phyloP scores from a whole-genome alignment of 2,329 filamentous ascomycete species.

The Talaromyces sp. region DNA sequence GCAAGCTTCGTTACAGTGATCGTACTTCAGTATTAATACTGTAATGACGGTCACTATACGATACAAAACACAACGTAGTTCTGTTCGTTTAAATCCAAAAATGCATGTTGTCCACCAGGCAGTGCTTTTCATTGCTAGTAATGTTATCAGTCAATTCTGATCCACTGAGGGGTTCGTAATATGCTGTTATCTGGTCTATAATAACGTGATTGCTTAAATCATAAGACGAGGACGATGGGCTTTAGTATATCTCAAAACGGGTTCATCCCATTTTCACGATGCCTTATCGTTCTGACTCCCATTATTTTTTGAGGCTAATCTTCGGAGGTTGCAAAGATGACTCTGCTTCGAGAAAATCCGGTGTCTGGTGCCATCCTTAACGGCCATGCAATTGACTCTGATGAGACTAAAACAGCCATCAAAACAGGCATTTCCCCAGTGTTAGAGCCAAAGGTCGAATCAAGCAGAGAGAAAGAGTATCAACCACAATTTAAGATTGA shows the following conservation, averaged over 20 bases:
- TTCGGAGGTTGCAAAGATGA: not conserved
- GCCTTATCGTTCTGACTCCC: not conserved
- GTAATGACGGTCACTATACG: not conserved
- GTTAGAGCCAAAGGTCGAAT: not conserved
- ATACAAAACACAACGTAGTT: not conserved
- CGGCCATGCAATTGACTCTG: not conserved
- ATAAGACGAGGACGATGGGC: not conserved
- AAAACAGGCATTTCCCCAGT: conserved; percentile 4
- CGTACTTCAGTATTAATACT: not conserved
- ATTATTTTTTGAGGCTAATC: not conserved
- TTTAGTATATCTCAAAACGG: not conserved
- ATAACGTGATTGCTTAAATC: conserved; percentile 14
- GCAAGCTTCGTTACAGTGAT: not conserved
- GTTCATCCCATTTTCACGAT: not conserved
- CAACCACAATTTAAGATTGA: conserved; percentile 34
- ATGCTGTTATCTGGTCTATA: not conserved
- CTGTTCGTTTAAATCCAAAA: not conserved
- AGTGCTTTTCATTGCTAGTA: not conserved
- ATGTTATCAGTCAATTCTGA: not conserved
- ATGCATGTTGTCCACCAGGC: not conserved
- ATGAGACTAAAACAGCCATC: conserved; percentile 1
- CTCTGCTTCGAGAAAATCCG: not conserved
- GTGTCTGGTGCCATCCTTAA: not conserved
- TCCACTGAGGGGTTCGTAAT: conserved; percentile 15
- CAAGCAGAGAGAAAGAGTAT: not conserved